phyloP scores from a whole-genome alignment of 140 eudicot genomes.

The Flaveria floridana region DNA sequence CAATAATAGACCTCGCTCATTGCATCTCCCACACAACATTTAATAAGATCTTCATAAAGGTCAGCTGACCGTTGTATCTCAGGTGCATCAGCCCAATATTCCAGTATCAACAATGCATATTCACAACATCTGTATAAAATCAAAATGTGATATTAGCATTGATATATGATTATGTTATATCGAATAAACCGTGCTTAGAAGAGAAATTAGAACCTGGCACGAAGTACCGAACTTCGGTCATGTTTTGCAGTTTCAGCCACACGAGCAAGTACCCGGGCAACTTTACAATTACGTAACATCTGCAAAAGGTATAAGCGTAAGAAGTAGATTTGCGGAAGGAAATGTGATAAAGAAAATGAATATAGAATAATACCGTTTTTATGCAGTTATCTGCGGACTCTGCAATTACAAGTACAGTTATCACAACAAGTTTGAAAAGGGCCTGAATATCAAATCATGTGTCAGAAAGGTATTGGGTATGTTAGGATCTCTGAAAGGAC shows the following conservation, averaged over 20 bases:
- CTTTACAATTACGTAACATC: constrained; percentile 93
- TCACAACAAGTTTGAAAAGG: constrained; percentile 97
- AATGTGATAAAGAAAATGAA: constrained; percentile 5
- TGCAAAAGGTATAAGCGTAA: constrained; percentile 24
- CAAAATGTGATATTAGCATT: constrained; percentile 14
- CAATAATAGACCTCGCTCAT: constrained; percentile 71
- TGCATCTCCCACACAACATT: constrained; percentile 91
- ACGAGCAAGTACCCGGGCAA: constrained; percentile 72
- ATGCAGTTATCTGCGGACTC: constrained; percentile 98
- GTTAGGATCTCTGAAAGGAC: background rate
- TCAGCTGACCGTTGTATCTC: constrained; percentile 97
- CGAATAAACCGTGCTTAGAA: background rate
- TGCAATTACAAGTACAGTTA: constrained; percentile 94
- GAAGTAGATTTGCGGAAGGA: constrained; percentile 5
- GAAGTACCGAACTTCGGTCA: constrained; percentile 75
- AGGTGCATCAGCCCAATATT: constrained; percentile 97
- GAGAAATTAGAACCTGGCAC: constrained; percentile 57
- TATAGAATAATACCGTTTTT: constrained; percentile 58
- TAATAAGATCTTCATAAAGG: constrained; percentile 84
- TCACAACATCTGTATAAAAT: constrained; percentile 77
- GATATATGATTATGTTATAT: background rate
- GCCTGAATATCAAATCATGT: constrained; percentile 53
- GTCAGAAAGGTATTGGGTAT: constrained; percentile 40
- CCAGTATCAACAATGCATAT: constrained; percentile 83
- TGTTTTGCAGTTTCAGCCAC: constrained; percentile 77